Evolutionary conservation across 345 rosid genomes (phyloP).

Genomic region (Eutrema heterophyllum): DNA sequence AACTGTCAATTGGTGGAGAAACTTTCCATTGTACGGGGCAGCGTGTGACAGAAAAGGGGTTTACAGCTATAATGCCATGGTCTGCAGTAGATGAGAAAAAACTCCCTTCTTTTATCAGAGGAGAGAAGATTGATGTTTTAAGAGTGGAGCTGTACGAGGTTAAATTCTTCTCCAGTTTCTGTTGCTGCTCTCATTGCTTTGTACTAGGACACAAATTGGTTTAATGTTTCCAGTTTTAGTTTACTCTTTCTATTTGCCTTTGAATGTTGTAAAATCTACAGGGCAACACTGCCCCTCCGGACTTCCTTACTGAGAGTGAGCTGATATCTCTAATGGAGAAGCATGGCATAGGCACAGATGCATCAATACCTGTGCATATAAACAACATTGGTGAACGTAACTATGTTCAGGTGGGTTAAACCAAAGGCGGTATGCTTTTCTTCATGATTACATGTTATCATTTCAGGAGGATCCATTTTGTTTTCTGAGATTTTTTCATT

Average conservation of each 20-base stretch:
- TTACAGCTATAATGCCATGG: constrained; percentile 94
- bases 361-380: constrained; percentile 87
- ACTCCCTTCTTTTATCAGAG: constrained; percentile 61
- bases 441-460: constrained; percentile 7
- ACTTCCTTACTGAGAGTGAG: constrained; percentile 92
- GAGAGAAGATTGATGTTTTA: constrained; percentile 71
- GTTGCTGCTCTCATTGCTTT: not conserved
- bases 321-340: constrained; percentile 94
- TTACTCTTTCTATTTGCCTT: not conserved
- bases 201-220: not conserved
- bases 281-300: constrained; percentile 84
- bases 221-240: not conserved
- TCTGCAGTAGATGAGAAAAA: constrained; percentile 69
- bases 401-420: constrained; percentile 74
- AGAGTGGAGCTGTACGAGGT: constrained; percentile 83
- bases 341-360: constrained; percentile 96
- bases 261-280: constrained; percentile 29
- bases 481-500: not conserved
- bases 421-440: not conserved
- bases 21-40: constrained; percentile 73
- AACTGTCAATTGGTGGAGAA: constrained; percentile 76
- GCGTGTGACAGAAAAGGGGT: constrained; percentile 58
- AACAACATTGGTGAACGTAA: constrained; percentile 97
- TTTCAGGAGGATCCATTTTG: not conserved
- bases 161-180: constrained; percentile 6